A percentile compares a stretch with the other conserved stretches of the same genome.
These are phyloP conservation scores for Fusarium sp. DNA, from an alignment of 2,329 filamentous ascomycete species.

Conservation along the genomic window DNA sequence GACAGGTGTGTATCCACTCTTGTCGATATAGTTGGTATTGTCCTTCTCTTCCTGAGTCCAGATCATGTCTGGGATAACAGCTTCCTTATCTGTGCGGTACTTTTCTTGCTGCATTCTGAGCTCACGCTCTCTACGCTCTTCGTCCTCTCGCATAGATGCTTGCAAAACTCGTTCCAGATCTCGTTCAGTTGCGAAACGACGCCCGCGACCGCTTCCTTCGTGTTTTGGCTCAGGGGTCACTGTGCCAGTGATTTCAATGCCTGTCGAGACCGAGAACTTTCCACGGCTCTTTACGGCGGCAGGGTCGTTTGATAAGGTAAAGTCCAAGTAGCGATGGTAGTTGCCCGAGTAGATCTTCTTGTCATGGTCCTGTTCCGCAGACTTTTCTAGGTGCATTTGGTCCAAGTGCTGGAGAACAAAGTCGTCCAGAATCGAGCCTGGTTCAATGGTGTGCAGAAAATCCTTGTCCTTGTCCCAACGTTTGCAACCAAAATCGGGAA, in stretches of 20 bases:
- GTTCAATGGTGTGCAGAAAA: slow-evolving; percentile 57
- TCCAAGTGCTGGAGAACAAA: slow-evolving; percentile 61
- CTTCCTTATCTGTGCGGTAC: slow-evolving; percentile 81
- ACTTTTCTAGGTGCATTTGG: slow-evolving; percentile 54
- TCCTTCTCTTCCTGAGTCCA: slow-evolving; percentile 70
- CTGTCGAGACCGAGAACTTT: slow-evolving; percentile 59
- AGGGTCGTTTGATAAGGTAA: slow-evolving; percentile 66
- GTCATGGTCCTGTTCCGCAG: slow-evolving; percentile 53
- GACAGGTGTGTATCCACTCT: slow-evolving; percentile 71
- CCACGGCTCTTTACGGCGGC: slow-evolving; percentile 66
- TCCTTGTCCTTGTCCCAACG: slow-evolving; percentile 62
- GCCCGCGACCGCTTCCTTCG: slow-evolving; percentile 65
- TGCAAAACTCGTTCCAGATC: slow-evolving; percentile 78
- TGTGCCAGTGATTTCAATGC: slow-evolving; percentile 50
- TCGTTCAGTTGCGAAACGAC: slow-evolving; percentile 75
- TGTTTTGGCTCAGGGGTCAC: slow-evolving; percentile 65
- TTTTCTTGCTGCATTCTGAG: slow-evolving; percentile 72
- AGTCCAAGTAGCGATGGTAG: slow-evolving; percentile 65
- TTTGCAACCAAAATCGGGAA: slow-evolving; percentile 60
- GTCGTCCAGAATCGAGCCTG: slow-evolving; percentile 54
- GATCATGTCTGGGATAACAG: slow-evolving; percentile 76
- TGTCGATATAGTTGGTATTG: slow-evolving; percentile 71
- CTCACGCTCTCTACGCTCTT: slow-evolving; percentile 76
- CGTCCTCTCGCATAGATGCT: slow-evolving; percentile 76
- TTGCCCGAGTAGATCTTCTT: slow-evolving; percentile 58